phyloP scores from a whole-genome alignment of 305 asterid genomes.

The Andrographis paniculata region DNA sequence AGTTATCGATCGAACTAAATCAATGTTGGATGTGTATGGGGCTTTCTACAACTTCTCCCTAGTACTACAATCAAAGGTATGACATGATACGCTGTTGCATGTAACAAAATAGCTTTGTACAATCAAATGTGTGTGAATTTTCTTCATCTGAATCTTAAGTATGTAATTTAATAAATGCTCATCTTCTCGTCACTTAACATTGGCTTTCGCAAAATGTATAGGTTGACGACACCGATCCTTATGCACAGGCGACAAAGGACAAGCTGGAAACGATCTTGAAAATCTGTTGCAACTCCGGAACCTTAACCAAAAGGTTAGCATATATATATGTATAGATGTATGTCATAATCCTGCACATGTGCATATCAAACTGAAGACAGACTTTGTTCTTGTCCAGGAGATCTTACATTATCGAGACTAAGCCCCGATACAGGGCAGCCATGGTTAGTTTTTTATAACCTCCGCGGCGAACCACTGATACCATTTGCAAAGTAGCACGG shows the following conservation, averaged over 20 bases:
- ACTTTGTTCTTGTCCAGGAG: slow-evolving; percentile 19
- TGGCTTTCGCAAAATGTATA: slow-evolving; percentile 16
- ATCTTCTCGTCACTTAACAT: slow-evolving; percentile 1
- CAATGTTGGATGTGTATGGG: slow-evolving; percentile 68
- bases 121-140: neutral
- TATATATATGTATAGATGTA: neutral
- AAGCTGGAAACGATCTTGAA: slow-evolving; percentile 48
- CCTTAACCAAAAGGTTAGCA: slow-evolving; percentile 46
- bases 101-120: slow-evolving; percentile 10
- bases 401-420: slow-evolving; percentile 31
- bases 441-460: slow-evolving; percentile 22
- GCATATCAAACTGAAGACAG: neutral
- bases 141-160: neutral
- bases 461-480: neutral
- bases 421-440: slow-evolving; percentile 19
- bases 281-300: slow-evolving; percentile 73
- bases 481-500: neutral
- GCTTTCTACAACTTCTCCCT: slow-evolving; percentile 68
- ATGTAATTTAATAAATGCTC: too few species aligned
- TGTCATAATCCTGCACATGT: neutral
- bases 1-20: slow-evolving; percentile 52
- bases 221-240: slow-evolving; percentile 65
- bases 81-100: too few species aligned
- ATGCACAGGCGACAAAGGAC: slow-evolving; percentile 51
- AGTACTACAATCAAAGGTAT: slow-evolving; percentile 77